A percentile compares a stretch with the other conserved stretches of the same genome.
Evolutionary conservation across 2,329 filamentous ascomycete species (phyloP).

Genomic region (Arthroderma uncinatum): DNA sequence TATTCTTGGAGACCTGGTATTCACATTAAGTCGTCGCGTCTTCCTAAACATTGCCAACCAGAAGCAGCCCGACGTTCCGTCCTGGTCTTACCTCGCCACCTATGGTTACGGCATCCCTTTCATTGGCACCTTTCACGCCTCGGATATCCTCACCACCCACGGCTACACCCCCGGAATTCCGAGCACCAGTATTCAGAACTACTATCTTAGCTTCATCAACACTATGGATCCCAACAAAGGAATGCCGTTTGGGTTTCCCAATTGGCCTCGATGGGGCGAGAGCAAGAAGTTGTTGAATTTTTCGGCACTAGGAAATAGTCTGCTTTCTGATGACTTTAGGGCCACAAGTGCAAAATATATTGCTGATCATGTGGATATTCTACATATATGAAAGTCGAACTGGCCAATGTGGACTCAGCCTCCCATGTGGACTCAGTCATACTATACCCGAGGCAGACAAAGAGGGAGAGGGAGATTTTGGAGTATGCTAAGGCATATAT

Average conservation of each 20-base stretch:
- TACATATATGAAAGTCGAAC: neutral
- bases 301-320: neutral
- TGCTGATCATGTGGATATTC: neutral
- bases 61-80: slow-evolving; percentile 47
- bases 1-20: slow-evolving; percentile 62
- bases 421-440: neutral
- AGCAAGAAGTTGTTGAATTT: slow-evolving; percentile 11
- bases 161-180: slow-evolving; percentile 54
- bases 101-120: slow-evolving; percentile 62
- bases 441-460: neutral
- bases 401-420: too few species aligned
- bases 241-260: slow-evolving; percentile 26
- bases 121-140: slow-evolving; percentile 64
- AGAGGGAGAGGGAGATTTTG: too few species aligned
- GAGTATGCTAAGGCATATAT: too few species aligned
- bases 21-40: slow-evolving; percentile 58
- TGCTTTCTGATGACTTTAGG: neutral
- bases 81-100: slow-evolving; percentile 64
- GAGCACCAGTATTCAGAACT: slow-evolving; percentile 49
- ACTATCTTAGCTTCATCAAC: slow-evolving; percentile 63
- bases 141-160: slow-evolving; percentile 56
- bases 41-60: slow-evolving; percentile 44
- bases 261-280: slow-evolving; percentile 47
- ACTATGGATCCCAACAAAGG: slow-evolving; percentile 57
- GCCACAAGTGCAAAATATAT: neutral